Conservation (phyloP, 169 alveolate species). For the Neospora caninum region DNA sequence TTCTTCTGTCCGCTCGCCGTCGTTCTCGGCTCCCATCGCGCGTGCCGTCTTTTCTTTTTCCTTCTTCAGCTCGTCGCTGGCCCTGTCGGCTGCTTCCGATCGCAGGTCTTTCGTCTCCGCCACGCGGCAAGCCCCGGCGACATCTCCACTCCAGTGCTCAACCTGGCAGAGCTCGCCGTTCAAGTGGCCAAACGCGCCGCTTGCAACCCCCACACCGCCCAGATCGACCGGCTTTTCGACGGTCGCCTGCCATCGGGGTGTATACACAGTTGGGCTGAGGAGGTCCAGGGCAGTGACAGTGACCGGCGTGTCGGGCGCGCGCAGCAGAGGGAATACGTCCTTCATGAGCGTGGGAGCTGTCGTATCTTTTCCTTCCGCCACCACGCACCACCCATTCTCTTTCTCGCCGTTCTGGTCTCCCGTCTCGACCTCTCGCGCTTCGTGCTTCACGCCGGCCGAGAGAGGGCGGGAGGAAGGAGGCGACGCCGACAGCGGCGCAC, state of each 20-base stretch:
- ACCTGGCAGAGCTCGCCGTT: neutral
- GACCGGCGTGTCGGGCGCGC: neutral
- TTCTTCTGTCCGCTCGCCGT: neutral
- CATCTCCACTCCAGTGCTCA: neutral
- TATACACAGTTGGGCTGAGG: neutral
- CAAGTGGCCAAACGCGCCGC: neutral
- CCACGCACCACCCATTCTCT: too few relatives aligned
- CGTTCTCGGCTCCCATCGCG: too few relatives aligned
- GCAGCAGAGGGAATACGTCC: neutral
- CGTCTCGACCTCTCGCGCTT: neutral
- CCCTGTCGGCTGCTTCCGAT: too few relatives aligned
- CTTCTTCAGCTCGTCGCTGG: too few relatives aligned
- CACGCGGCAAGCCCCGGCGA: neutral
- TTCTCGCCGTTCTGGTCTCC: neutral
- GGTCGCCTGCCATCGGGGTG: conserved; percentile 11
- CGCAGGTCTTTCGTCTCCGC: neutral
- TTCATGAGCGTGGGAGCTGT: neutral
- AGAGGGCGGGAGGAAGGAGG: neutral
- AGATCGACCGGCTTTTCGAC: neutral
- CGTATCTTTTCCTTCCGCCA: neutral
- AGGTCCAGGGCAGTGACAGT: neutral
- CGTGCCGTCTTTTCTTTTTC: too few relatives aligned
- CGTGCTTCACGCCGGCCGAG: neutral
- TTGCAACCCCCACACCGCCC: neutral
- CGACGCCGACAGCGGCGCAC: neutral